phyloP scores from a whole-genome alignment of 495 filamentous ascomycete genomes.

The Neurospora sp. region DNA sequence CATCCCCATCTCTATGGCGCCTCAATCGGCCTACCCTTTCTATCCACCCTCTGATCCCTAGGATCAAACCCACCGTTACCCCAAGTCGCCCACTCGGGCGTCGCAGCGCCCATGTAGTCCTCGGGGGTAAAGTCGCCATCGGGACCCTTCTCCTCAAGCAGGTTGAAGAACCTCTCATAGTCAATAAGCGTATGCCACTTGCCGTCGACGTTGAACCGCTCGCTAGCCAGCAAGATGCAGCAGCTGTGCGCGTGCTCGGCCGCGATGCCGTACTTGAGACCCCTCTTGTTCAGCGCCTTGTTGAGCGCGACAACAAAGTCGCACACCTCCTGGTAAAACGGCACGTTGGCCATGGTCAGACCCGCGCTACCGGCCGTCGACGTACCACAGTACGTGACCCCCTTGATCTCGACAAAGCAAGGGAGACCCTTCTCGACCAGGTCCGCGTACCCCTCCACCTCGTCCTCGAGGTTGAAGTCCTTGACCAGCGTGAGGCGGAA shows the following conservation, averaged over 20 bases:
- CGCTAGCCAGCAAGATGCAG: slow-evolving; percentile 75
- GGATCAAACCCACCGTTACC: slow-evolving; percentile 91
- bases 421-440: slow-evolving; percentile 76
- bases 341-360: slow-evolving; percentile 89
- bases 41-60: slow-evolving; percentile 70
- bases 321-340: slow-evolving; percentile 81
- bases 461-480: slow-evolving; percentile 89
- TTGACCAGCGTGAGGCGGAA: slow-evolving; percentile 94
- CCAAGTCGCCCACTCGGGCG: slow-evolving; percentile 92
- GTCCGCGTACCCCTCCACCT: slow-evolving; percentile 81
- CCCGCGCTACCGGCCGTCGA: slow-evolving; percentile 69
- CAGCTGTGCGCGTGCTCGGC: slow-evolving; percentile 93
- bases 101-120: slow-evolving; percentile 76
- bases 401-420: slow-evolving; percentile 89
- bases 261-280: slow-evolving; percentile 76
- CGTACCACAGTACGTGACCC: slow-evolving; percentile 93
- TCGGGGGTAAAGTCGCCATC: slow-evolving; percentile 69
- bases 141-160: slow-evolving; percentile 56
- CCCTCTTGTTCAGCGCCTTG: slow-evolving; percentile 51
- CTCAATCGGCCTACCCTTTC: slow-evolving; percentile 53
- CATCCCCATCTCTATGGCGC: slow-evolving; percentile 6
- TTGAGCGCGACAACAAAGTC: slow-evolving; percentile 70
- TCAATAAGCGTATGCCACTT: slow-evolving; percentile 90
- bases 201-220: slow-evolving; percentile 57
- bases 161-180: slow-evolving; percentile 79